Evolutionary conservation across 441 rosid species (phyloP), one percentile per base, ranked within the genome.

Genomic region (Theobroma grandiflorum): DNA sequence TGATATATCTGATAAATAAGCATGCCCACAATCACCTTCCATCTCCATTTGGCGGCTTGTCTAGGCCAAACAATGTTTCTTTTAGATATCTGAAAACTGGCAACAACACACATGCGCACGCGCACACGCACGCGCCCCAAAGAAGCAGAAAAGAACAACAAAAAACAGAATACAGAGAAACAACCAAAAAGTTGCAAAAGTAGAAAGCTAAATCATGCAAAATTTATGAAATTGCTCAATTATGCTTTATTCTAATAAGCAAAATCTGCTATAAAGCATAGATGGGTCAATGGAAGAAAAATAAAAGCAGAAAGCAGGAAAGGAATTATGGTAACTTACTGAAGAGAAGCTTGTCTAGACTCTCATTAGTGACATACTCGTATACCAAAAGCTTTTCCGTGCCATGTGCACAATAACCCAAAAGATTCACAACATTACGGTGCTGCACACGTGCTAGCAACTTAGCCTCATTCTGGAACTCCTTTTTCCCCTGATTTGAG

Each of bases 271-370:
- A 57, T 40, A 26, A 78, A 72, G 58, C 49, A 74, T 26, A 26
- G 20, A 47, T 47, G 22, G 14, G 40, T 31, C 9, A 40, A 45
- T 59, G n/a, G 38, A 4, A 22, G 31, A 67, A 26, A 35, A 33
- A 52, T 45, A 62, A 75, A 35, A 31, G 75, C 8, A 1, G 75
- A 59, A 22, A 47, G 70, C 7, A 12, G 62, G 40, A 18, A 55
- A 68, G 37, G 38, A 70, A 78, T 15, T 8, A 47, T 22, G 4
- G 8, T 5, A 61, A 86, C 99, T 94, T 89, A 96, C 99, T 91
- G 95, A 96, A 95, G 37, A 96, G 93, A 84, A 86, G 74, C 88
- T 95, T 96, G 90, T 96, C 98, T 4, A 95, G 95, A 87, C 99
- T 96, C 86, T 95, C 97, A 37, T 96, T 85, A 2, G 80, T 26